Evolutionary conservation across 306 rosid genomes (phyloP).

Genomic region (Quercus alba): DNA sequence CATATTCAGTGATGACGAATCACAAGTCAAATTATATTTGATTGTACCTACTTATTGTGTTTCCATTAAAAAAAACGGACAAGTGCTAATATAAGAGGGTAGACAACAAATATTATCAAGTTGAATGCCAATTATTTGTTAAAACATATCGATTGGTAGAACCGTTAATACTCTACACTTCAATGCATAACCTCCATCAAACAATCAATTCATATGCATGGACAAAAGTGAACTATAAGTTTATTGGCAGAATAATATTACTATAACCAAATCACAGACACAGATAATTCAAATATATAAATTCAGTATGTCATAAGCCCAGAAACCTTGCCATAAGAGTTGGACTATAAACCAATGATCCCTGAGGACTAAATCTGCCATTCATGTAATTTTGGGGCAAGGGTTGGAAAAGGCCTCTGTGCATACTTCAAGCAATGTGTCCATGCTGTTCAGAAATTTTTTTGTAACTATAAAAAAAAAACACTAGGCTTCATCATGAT

Average conservation of each 20-base stretch:
- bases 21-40: constrained; percentile 10
- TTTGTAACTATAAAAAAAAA: background rate
- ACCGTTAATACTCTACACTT: background rate
- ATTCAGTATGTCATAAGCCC: background rate
- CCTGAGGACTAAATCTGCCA: background rate
- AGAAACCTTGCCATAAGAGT: background rate
- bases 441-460: background rate
- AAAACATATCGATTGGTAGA: background rate
- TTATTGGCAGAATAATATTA: background rate
- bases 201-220: background rate
- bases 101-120: constrained; percentile 4
- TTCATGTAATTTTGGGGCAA: background rate
- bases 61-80: background rate
- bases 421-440: background rate
- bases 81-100: constrained; percentile 5
- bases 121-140: background rate
- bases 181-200: background rate
- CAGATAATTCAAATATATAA: background rate
- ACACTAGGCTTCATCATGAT: background rate
- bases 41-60: background rate
- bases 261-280: background rate
- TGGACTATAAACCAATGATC: background rate
- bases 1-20: constrained; percentile 27
- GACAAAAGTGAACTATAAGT: background rate
- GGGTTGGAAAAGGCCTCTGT: background rate